A percentile compares a stretch with the other conserved stretches of the same genome.
These are phyloP conservation scores for Raddia guianensis DNA, from an alignment of 176 grass and related monocot genomes.

Conservation along the genomic window DNA sequence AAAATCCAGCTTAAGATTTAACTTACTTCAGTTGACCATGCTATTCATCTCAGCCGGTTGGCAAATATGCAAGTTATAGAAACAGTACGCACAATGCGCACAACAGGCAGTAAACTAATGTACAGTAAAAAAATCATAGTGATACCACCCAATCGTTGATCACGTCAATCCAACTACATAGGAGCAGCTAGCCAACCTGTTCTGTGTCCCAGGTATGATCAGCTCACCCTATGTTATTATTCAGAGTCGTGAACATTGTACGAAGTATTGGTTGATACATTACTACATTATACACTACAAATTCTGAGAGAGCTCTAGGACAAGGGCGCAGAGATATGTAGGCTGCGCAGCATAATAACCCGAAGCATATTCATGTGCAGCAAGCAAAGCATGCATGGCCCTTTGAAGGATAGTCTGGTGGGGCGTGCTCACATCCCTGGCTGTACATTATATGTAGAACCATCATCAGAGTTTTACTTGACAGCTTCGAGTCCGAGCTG, in stretches of 20 bases:
- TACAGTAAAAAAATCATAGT: background rate
- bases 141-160: background rate
- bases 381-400: background rate
- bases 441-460: constrained; percentile 35
- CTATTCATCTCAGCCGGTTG: background rate
- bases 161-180: background rate
- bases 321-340: background rate
- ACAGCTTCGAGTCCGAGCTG: constrained; percentile 4
- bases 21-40: too few relatives aligned
- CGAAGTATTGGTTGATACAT: constrained; percentile 9
- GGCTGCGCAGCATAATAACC: constrained; percentile 1
- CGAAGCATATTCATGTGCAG: background rate
- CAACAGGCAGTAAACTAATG: background rate
- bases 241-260: background rate
- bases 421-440: background rate
- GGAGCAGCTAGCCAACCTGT: background rate
- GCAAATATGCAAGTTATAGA: background rate
- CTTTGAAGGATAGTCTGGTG: background rate
- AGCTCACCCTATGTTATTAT: constrained; percentile 24
- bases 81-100: background rate
- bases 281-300: background rate
- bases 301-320: background rate
- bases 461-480: constrained; percentile 27
- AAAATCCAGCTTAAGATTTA: too few relatives aligned
- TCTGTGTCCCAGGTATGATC: constrained; percentile 6